These are phyloP conservation scores for Ganoderma lingzhi DNA, from an alignment of 1,284 basidiomycete species.

Conservation along the genomic window DNA sequence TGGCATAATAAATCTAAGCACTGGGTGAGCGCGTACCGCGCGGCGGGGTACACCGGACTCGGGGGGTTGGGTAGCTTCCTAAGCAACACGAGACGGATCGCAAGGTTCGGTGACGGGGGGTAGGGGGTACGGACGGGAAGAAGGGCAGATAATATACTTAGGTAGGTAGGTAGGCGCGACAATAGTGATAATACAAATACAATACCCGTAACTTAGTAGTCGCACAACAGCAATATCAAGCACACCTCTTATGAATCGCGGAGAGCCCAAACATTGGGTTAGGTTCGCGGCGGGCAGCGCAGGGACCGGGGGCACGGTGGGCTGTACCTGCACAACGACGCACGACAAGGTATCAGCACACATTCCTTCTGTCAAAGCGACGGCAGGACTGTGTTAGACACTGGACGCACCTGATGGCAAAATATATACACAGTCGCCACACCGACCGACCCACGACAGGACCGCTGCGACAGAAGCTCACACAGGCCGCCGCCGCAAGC, in stretches of 20 bases:
- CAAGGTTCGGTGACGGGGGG: not conserved
- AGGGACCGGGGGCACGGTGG: slow-evolving; percentile 19
- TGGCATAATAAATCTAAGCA: slow-evolving; percentile 14
- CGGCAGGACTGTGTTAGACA: not conserved
- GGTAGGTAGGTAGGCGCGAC: too few species aligned
- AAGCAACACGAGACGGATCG: not conserved
- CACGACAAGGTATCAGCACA: not conserved
- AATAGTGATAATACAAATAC: slow-evolving; percentile 27
- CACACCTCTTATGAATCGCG: slow-evolving; percentile 6
- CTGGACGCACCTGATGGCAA: slow-evolving; percentile 22
- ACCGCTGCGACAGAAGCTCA: not conserved
- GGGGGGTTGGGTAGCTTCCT: not conserved
- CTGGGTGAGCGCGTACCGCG: not conserved
- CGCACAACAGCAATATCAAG: slow-evolving; percentile 27
- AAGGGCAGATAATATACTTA: not conserved
- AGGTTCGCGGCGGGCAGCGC: slow-evolving; percentile 7
- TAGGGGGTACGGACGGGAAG: not conserved
- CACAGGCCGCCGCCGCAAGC: not conserved
- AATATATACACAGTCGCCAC: slow-evolving; percentile 33
- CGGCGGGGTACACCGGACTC: not conserved
- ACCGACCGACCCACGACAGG: slow-evolving; percentile 21
- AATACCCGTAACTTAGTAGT: slow-evolving; percentile 33
- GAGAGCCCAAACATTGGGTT: not conserved
- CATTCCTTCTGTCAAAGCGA: not conserved
- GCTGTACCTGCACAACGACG: not conserved